Evolutionary conservation across 2,329 filamentous ascomycete genomes (phyloP).

Genomic region (Aspergillus proliferans): DNA sequence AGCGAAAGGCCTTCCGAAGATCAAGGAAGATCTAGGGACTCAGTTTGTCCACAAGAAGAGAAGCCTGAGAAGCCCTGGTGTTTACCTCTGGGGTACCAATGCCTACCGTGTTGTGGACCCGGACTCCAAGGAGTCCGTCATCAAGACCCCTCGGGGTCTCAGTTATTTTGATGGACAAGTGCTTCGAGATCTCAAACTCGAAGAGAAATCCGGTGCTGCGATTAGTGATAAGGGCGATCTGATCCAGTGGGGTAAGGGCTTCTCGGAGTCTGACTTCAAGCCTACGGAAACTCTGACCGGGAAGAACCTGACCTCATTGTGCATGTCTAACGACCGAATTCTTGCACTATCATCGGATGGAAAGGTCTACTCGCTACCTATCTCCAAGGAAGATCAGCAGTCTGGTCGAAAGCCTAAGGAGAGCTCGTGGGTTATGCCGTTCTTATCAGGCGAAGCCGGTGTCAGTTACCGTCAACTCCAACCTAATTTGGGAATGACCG

Average conservation of each 20-base stretch:
- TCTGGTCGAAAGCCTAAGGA: constrained; percentile 59
- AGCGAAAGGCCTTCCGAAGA: constrained; percentile 12
- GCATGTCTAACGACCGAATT: constrained; percentile 75
- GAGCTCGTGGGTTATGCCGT: constrained; percentile 60
- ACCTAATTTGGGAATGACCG: constrained; percentile 61
- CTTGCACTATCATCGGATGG: constrained; percentile 70
- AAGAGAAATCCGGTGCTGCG: constrained; percentile 74
- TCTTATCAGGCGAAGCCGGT: constrained; percentile 56
- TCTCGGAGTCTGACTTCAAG: constrained; percentile 55
- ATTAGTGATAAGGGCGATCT: constrained; percentile 83
- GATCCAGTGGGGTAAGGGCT: constrained; percentile 83
- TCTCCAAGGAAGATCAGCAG: constrained; percentile 65
- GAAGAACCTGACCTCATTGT: constrained; percentile 70
- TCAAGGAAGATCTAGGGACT: constrained; percentile 64
- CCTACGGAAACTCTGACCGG: constrained; percentile 71
- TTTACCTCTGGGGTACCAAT: constrained; percentile 93
- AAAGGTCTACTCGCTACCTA: constrained; percentile 76
- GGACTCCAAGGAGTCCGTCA: constrained; percentile 64
- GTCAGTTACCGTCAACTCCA: constrained; percentile 69
- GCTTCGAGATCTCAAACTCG: constrained; percentile 80
- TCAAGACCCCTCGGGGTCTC: constrained; percentile 77
- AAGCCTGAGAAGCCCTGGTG: constrained; percentile 74
- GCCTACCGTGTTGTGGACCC: constrained; percentile 77
- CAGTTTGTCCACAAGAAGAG: constrained; percentile 83
- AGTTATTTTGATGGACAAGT: constrained; percentile 77